Base-by-base conservation (phyloP, 306 rosid species). In the Dryas octopetala region DNA sequence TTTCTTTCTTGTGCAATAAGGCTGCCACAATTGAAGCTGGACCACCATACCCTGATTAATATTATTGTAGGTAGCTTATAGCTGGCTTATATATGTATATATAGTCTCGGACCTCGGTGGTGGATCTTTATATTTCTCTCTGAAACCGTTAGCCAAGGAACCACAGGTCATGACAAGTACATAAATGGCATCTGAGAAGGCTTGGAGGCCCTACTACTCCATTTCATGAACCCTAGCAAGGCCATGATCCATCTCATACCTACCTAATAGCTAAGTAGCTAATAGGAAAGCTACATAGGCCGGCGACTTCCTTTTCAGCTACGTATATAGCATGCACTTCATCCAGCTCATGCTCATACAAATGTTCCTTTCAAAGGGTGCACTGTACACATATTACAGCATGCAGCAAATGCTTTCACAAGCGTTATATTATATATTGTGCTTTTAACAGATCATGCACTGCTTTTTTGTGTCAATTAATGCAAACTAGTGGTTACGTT, bases 71-170 rank as follows among this genome's bases (percentile, higher is more conserved):
- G 38, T 32, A 32, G 38, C 38, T 32, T 32, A 2, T 32, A 32
- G 38, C 38, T 23, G 23, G 23, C 23, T 23, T 32, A 1, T 32
- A 32, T 32, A 32, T 32, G 3, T 32, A 32, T 32, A 2, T 28
- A 32, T 32, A 32, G 38, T 2, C 38, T 32, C 38, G 38, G 38
- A 23, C 23, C 23, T 23, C 3, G 38, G 38, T 32, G 38, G 38
- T 32, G 38, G 38, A 32, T 32, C 43, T 71, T 79, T 57, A 55
- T 77, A 79, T 81, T 77, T 86, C 89, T 80, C 76, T 86, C 89
- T 80, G 75, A 89, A 85, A 89, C 93, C 93, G 87, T 89, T 82
- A 83, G 65, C 81, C 74, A 58, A 52, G 83, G 81, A 85, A 77
- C 12, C 85, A 71, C 62, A 74, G 84, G 82, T 46, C 49, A 77